phyloP scores from a whole-genome alignment of 2,329 filamentous ascomycete species.

The Thelonectria rubi region DNA sequence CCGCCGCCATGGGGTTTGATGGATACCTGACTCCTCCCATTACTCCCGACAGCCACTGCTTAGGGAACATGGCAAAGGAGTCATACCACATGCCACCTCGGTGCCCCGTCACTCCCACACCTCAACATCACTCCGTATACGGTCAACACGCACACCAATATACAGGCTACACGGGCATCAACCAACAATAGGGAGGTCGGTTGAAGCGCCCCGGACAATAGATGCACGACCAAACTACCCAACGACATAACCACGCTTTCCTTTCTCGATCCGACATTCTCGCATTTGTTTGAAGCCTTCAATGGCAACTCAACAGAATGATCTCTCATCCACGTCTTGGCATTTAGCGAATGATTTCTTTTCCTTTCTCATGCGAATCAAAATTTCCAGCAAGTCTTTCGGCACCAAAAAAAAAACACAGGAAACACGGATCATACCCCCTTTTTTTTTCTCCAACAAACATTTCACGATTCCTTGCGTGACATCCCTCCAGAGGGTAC shows the following conservation, averaged over 20 bases:
- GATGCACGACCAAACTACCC: constrained; percentile 4
- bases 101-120: constrained; percentile 70
- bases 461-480: constrained; percentile 36
- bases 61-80: constrained; percentile 58
- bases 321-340: constrained; percentile 52
- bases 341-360: constrained; percentile 56
- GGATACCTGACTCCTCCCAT: constrained; percentile 88
- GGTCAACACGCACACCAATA: constrained; percentile 49
- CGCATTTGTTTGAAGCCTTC: constrained; percentile 45
- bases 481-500: constrained; percentile 33
- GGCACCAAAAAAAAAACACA: constrained; percentile 52
- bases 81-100: constrained; percentile 59
- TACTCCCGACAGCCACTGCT: constrained; percentile 76
- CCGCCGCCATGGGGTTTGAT: constrained; percentile 68
- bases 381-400: constrained; percentile 49
- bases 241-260: constrained; percentile 13
- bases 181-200: constrained; percentile 50
- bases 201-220: constrained; percentile 6
- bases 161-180: constrained; percentile 52
- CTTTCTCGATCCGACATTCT: constrained; percentile 36
- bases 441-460: constrained; percentile 34
- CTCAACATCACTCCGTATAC: constrained; percentile 50
- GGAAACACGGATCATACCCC: constrained; percentile 51
- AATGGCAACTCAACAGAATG: constrained; percentile 44
- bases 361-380: constrained; percentile 45